Base-by-base conservation (phyloP, 2,329 filamentous ascomycete genomes). In the Coniosporium tulheliwenetii region DNA sequence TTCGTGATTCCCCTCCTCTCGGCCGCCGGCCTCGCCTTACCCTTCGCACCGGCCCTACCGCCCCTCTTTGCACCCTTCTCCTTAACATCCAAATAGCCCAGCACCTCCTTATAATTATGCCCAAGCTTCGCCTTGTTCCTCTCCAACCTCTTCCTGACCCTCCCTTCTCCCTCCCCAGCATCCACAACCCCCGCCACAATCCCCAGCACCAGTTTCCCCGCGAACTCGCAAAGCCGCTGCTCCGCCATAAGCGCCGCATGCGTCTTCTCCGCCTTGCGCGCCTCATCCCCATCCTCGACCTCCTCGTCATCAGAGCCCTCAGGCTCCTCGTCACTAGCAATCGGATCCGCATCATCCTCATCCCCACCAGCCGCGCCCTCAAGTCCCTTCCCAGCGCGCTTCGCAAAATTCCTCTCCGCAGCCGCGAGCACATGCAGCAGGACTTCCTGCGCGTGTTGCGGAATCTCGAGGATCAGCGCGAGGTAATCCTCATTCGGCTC, bases 61-160 rank as follows among this genome's bases (percentile, higher is more conserved):
- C 63, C 60, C 36, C 55, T 50, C 45, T 54, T 60, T 16, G 48
- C 47, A 10, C 44, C 57, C 43, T 60, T 47, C 39, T 67, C 65
- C 48, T 69, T 68, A 43, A 81, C 75, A 51, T 94, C 86, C 3
- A 96, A 66, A 57, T 81, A 91, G 8, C 76, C 74, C 4, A 94
- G 66, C 5, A 95, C 77, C 51, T 91, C 85, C 53, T 81, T 84
- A 67, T 84, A 93, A 56, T 91, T 95, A 37, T 74, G 67, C 2
- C 91, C 91, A 2, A 98, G 70, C 53, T 76, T 78, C n/a, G 65
- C 67, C 54, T 81, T 81, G 61, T 98, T 95, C 48, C 84, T 72
- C 51, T 81, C 70, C 15, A 98, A 66, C 14, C 86, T 73, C 50
- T 76, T 74, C 46, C 75, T 73, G 31, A 93, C 69, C 5, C 13